Evolutionary conservation across 1,284 basidiomycete species (phyloP).

Genomic region (Cutaneotrichosporon sp.): DNA sequence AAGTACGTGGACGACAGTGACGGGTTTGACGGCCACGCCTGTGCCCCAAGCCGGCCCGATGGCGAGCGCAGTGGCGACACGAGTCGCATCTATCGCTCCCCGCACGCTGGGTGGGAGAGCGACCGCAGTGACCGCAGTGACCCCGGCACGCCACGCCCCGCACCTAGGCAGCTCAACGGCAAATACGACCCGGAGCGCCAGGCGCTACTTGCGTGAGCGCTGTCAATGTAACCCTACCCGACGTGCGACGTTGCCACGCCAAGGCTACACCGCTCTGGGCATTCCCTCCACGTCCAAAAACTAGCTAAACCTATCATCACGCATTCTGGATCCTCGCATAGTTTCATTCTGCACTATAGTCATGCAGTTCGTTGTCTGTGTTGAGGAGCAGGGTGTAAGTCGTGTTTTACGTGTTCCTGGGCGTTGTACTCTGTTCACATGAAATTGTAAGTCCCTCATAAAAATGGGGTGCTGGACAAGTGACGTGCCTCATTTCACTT

Average conservation of each 20-base stretch:
- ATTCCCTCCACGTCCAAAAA: background rate
- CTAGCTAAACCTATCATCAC: background rate
- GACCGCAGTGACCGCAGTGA: background rate
- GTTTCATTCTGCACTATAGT: background rate
- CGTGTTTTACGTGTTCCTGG: too few relatives aligned
- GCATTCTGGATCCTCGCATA: background rate
- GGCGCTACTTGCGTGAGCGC: background rate
- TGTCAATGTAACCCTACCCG: too few relatives aligned
- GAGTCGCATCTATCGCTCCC: conserved; percentile 1
- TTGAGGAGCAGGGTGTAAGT: too few relatives aligned
- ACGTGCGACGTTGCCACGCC: background rate
- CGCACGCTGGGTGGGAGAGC: background rate
- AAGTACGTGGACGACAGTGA: conserved; percentile 21
- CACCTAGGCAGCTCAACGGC: background rate
- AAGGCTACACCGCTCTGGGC: background rate
- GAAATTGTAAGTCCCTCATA: too few relatives aligned
- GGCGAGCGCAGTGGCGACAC: background rate
- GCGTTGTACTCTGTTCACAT: too few relatives aligned
- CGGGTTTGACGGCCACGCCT: conserved; percentile 2
- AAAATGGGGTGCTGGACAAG: background rate
- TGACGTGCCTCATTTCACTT: too few relatives aligned
- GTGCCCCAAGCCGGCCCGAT: background rate
- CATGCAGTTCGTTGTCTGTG: background rate
- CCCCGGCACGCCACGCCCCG: background rate
- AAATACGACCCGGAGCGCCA: background rate